Evolutionary conservation across 257 asterid species (phyloP).

Genomic region (Knoxia roxburghii): DNA sequence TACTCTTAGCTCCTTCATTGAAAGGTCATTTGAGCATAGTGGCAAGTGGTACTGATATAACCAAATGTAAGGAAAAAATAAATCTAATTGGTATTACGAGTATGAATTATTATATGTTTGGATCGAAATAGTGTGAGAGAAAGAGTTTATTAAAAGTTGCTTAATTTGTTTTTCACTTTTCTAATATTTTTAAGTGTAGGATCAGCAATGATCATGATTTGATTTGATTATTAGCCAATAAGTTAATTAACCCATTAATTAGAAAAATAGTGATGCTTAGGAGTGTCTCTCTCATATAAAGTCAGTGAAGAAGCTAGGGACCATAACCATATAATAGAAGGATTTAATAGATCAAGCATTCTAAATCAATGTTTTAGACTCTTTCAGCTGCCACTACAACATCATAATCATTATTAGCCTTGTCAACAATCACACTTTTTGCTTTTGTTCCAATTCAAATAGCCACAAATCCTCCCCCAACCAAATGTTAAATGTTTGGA

Average conservation of each 20-base stretch:
- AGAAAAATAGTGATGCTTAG: neutral
- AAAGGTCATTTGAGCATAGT: neutral
- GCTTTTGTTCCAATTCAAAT: neutral
- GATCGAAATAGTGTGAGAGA: no score
- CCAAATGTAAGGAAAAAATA: neutral
- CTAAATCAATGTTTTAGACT: neutral
- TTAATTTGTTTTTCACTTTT: neutral
- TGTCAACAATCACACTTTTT: constrained; percentile 4
- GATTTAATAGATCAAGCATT: neutral
- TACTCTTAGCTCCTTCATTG: neutral
- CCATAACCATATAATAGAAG: neutral
- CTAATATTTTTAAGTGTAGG: neutral
- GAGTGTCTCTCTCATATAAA: neutral
- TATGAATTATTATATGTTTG: no score
- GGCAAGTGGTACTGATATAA: neutral
- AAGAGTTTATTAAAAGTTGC: no score
- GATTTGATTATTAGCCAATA: neutral
- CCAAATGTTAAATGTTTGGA: no score
- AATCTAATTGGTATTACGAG: no score
- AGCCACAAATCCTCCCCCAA: neutral
- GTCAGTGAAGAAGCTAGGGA: neutral
- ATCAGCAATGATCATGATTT: neutral
- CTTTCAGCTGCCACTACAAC: constrained; percentile 8
- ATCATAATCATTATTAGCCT: constrained; percentile 24
- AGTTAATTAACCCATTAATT: neutral